A percentile compares a stretch with the other conserved stretches of the same genome.
Evolutionary conservation across 768 basidiomycete species (phyloP).

Genomic region (Coprinopsis marcescibilis): DNA sequence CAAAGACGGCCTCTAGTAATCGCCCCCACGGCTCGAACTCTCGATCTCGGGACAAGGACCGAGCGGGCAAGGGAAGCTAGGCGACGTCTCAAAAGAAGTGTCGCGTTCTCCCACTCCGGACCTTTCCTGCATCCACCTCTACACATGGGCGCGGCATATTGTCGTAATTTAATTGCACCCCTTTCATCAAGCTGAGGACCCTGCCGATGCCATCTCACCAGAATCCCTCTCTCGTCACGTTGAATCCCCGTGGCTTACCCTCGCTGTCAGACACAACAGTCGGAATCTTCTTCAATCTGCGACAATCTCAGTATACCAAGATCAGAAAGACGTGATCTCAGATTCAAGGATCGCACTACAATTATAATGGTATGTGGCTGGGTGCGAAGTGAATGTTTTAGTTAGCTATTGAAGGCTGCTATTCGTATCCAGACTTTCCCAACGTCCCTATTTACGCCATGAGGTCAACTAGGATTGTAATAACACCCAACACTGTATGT

Average conservation of each 20-base stretch:
- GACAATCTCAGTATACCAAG: neutral
- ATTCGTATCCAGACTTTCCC: too few species aligned
- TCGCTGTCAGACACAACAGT: too few species aligned
- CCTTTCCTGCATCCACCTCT: too few species aligned
- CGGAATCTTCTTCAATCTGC: neutral
- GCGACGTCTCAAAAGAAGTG: too few species aligned
- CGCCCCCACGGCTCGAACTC: slow-evolving; percentile 15
- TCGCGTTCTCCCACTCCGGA: too few species aligned
- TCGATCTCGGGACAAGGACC: slow-evolving; percentile 24
- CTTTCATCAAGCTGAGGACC: neutral
- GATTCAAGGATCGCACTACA: too few species aligned
- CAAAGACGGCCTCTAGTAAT: slow-evolving; percentile 39
- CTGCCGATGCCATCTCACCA: neutral
- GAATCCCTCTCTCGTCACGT: neutral
- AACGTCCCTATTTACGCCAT: slow-evolving; percentile 33
- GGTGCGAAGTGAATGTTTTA: neutral
- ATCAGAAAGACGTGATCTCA: too few species aligned
- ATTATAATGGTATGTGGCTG: too few species aligned
- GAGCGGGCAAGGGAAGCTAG: slow-evolving; percentile 15
- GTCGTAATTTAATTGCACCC: neutral
- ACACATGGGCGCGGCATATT: neutral
- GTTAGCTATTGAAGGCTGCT: too few species aligned
- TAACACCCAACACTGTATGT: slow-evolving; percentile 71
- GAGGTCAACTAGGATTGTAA: slow-evolving; percentile 86
- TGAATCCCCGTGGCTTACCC: neutral